phyloP scores from a whole-genome alignment of 164 flowering plant species.

The Annona squamosa region DNA sequence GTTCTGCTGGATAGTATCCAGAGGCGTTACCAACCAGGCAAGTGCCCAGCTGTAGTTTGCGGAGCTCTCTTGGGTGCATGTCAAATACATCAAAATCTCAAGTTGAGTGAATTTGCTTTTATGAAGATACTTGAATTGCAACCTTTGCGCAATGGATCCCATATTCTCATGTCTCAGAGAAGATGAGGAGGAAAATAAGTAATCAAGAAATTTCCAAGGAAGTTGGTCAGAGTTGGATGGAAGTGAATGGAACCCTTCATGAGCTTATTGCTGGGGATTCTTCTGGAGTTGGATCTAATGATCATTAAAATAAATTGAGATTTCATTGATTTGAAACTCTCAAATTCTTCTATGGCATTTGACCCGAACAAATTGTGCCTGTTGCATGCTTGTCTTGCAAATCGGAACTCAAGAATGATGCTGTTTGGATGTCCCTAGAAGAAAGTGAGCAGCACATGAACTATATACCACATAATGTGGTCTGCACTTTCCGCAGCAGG shows the following conservation, averaged over 20 bases:
- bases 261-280: slow-evolving; percentile 15
- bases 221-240: slow-evolving; percentile 37
- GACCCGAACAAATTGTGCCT: not conserved
- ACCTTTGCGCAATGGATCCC: slow-evolving; percentile 32
- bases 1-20: too few species aligned
- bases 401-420: not conserved
- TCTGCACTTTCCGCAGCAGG: too few species aligned
- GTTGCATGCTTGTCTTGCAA: not conserved
- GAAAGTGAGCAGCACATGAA: too few species aligned
- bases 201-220: slow-evolving; percentile 29
- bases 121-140: slow-evolving; percentile 24
- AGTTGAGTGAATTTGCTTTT: slow-evolving; percentile 30
- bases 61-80: slow-evolving; percentile 42
- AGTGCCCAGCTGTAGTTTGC: slow-evolving; percentile 16
- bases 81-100: slow-evolving; percentile 32
- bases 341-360: not conserved
- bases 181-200: slow-evolving; percentile 28
- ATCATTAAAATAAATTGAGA: not conserved
- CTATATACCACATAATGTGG: too few species aligned
- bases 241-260: slow-evolving; percentile 29
- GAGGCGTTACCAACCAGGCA: too few species aligned
- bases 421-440: too few species aligned
- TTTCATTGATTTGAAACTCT: not conserved
- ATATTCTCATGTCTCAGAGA: slow-evolving; percentile 32
- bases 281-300: not conserved